These are phyloP conservation scores for Phaffomyces opuntiae DNA, from an alignment of 805 yeast genomes.

Conservation along the genomic window DNA sequence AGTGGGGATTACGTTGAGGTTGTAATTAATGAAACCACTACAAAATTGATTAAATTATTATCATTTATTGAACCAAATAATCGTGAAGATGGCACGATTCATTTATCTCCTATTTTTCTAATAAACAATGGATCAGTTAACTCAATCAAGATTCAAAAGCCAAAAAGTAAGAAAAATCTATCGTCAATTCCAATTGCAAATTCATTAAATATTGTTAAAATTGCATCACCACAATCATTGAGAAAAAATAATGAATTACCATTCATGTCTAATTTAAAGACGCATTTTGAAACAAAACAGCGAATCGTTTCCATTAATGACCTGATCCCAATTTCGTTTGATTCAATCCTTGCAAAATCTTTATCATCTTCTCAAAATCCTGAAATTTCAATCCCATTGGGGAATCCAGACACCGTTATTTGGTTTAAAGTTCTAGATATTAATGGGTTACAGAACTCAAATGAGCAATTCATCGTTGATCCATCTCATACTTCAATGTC, in stretches of 20 bases:
- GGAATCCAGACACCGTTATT: slow-evolving; percentile 64
- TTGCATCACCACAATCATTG: slow-evolving; percentile 63
- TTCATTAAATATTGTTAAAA: slow-evolving; percentile 57
- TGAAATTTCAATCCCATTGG: slow-evolving; percentile 36
- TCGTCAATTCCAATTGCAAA: slow-evolving; percentile 41
- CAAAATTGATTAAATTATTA: slow-evolving; percentile 29
- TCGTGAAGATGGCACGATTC: slow-evolving; percentile 33
- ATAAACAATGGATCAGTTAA: slow-evolving; percentile 36
- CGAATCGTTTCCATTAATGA: slow-evolving; percentile 63
- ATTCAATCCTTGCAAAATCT: slow-evolving; percentile 56
- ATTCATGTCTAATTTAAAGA: slow-evolving; percentile 55
- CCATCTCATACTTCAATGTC: slow-evolving; percentile 59
- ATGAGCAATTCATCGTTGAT: slow-evolving; percentile 51
- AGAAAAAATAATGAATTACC: slow-evolving; percentile 55
- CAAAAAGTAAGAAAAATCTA: slow-evolving; percentile 17
- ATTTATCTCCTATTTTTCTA: slow-evolving; percentile 57
- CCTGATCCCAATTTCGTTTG: slow-evolving; percentile 70
- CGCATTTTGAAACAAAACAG: slow-evolving; percentile 46
- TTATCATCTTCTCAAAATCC: slow-evolving; percentile 8
- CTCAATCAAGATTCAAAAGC: slow-evolving; percentile 12
- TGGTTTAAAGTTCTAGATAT: slow-evolving; percentile 72
- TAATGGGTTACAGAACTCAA: slow-evolving; percentile 24
- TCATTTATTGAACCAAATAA: slow-evolving; percentile 61
- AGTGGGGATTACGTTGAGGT: slow-evolving; percentile 60
- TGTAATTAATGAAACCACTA: slow-evolving; percentile 3